phyloP scores from a whole-genome alignment of 768 basidiomycete genomes.

The Boletus vinaceobasis region DNA sequence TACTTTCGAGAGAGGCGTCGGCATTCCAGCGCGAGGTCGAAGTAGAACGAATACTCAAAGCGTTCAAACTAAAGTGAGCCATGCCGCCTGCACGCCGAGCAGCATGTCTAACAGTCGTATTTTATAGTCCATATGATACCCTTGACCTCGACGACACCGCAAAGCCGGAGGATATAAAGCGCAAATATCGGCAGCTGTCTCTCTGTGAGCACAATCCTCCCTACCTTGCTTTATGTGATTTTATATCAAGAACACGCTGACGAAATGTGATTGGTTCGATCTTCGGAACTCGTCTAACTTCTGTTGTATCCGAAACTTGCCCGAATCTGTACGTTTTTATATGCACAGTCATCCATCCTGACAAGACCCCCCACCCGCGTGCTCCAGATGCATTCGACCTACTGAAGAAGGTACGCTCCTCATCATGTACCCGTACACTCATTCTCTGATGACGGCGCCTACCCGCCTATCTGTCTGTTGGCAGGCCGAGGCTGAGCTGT shows the following conservation, averaged over 20 bases:
- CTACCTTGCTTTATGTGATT: background rate
- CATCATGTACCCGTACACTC: background rate
- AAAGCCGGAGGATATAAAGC: slow-evolving; percentile 83
- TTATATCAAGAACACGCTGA: slow-evolving; percentile 20
- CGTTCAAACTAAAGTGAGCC: slow-evolving; percentile 93
- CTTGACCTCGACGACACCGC: slow-evolving; percentile 72
- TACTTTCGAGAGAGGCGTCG: slow-evolving; percentile 75
- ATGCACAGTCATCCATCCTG: slow-evolving; percentile 90
- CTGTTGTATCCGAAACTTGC: background rate
- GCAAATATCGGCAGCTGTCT: slow-evolving; percentile 80
- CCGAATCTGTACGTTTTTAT: slow-evolving; percentile 40
- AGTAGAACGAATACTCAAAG: slow-evolving; percentile 86
- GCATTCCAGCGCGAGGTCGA: slow-evolving; percentile 86
- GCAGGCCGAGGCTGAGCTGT: slow-evolving; percentile 82
- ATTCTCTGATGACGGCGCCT: background rate
- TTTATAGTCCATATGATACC: slow-evolving; percentile 86
- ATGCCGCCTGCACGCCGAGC: background rate
- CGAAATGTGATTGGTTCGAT: slow-evolving; percentile 8
- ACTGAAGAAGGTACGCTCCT: slow-evolving; percentile 73
- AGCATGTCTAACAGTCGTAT: background rate
- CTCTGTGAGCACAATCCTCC: slow-evolving; percentile 55
- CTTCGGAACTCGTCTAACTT: background rate
- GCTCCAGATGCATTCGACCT: slow-evolving; percentile 93
- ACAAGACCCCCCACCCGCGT: slow-evolving; percentile 86
- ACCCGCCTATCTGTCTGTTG: background rate